phyloP scores from a whole-genome alignment of 1,284 basidiomycete species.

The Malassezia sp. region DNA sequence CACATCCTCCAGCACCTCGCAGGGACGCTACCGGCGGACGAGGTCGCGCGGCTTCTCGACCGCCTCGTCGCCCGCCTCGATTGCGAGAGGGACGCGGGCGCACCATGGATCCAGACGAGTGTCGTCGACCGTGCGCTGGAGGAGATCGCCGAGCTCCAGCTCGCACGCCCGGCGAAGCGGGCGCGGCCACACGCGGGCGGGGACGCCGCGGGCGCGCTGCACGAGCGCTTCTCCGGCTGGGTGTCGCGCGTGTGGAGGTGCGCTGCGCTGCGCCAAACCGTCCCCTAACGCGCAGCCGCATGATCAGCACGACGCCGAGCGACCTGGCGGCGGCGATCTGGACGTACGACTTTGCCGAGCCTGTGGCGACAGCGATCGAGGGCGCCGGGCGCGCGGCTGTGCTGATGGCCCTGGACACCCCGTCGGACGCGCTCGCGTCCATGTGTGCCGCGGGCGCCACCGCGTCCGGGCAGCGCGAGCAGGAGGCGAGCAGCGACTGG shows the following conservation, averaged over 20 bases:
- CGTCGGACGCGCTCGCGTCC: constrained; percentile 8
- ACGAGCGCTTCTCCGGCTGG: too few species aligned
- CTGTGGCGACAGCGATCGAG: constrained; percentile 5
- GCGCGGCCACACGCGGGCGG: too few species aligned
- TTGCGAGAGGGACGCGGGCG: too few species aligned
- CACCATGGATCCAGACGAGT: too few species aligned
- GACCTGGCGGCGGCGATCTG: constrained; percentile 8
- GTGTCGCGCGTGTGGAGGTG: too few species aligned
- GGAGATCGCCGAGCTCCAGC: too few species aligned
- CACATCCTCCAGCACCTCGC: constrained; percentile 4
- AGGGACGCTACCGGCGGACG: background rate
- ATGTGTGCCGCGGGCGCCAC: constrained; percentile 8
- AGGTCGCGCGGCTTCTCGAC: background rate
- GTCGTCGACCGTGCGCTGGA: too few species aligned
- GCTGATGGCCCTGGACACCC: constrained; percentile 9
- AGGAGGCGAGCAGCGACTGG: background rate
- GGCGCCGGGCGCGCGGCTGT: constrained; percentile 10
- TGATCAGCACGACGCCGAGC: background rate
- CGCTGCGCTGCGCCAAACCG: too few species aligned
- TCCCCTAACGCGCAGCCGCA: too few species aligned
- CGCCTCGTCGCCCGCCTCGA: background rate
- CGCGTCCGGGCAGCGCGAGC: constrained; percentile 5
- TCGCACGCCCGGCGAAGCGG: too few species aligned
- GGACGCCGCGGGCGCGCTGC: too few species aligned
- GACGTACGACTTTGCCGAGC: constrained; percentile 17